Percentiles rank a stretch among this genome's conserved stretches.
Evolutionary conservation across 1,139 yeast genomes (phyloP).

Genomic region (Taphrina flavorubra): DNA sequence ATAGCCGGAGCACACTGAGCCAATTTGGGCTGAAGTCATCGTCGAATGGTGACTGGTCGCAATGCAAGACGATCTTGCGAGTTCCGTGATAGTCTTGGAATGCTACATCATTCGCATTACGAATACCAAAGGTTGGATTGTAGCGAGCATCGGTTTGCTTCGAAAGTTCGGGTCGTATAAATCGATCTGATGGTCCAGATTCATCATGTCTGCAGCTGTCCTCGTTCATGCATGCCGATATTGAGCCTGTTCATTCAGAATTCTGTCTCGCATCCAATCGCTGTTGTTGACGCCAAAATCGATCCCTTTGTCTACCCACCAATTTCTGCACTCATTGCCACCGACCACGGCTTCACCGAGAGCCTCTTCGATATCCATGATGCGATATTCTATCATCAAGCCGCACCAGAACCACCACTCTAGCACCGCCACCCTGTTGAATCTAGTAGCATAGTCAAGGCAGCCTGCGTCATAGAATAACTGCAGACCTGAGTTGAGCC

Average conservation of each 20-base stretch:
- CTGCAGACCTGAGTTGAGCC: conserved; percentile 38
- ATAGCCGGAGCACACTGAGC: too few species aligned
- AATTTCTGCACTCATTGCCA: conserved; percentile 36
- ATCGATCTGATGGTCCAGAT: not conserved
- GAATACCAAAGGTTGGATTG: too few species aligned
- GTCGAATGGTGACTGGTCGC: too few species aligned
- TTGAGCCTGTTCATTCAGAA: conserved; percentile 36
- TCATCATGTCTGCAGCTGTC: not conserved
- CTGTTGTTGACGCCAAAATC: conserved; percentile 40
- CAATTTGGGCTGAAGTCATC: too few species aligned
- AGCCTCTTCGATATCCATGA: conserved; percentile 41
- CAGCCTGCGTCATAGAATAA: conserved; percentile 38
- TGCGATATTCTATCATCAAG: conserved; percentile 39
- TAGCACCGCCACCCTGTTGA: conserved; percentile 39
- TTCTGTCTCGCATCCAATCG: conserved; percentile 37
- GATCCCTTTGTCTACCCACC: conserved; percentile 39
- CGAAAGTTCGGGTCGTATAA: too few species aligned
- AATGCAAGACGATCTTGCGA: too few species aligned
- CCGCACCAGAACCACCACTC: conserved; percentile 41
- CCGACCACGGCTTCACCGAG: conserved; percentile 40
- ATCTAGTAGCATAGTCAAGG: conserved; percentile 37
- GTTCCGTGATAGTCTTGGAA: too few species aligned
- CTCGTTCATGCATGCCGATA: conserved; percentile 30
- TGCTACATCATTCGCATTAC: too few species aligned
- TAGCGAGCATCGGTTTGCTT: too few species aligned